Base-by-base conservation (phyloP, 2,329 filamentous ascomycete species). In the Coniochaeta prunicola region DNA sequence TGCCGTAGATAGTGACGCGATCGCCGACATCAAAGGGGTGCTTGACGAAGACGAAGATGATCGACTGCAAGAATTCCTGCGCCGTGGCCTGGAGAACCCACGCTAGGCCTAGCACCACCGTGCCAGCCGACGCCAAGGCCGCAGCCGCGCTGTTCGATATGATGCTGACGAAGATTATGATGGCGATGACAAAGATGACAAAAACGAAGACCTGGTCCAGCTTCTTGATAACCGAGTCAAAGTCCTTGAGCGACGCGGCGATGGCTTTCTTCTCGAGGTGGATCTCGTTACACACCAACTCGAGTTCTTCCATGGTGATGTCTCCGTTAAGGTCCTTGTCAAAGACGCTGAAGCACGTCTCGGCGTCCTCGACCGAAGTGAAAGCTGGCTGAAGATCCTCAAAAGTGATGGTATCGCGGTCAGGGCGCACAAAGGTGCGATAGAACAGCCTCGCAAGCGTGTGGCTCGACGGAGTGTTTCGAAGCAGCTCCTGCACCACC, bases 281-380 rank as follows among this genome's bases (percentile, higher is more conserved):
- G 64, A 97, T 94, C 69, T 97, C 93, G 57, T 96, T 92, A 73
- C 91, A 96, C 26, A 96, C 92, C 24, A 90, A 86, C 72, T 97
- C 92, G 24, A 97, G 83, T 70, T 97, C 93, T 67, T 96, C 91
- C 84, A 96, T 92, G 0, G 90, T 96, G 56, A 97, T 96, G 68
- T 97, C 93, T 4, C 92, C 93, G 63, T 97, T 97, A 77, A 97
- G 85, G 67, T 97, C 93, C 69, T 94, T 96, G 75, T 97, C 93
- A 65, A 97, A 97, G 79, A 97, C 92, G 65, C 81, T 80, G 67
- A 97, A 97, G 0, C 92, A 92, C 2, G 89, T 89, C 58, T 94
- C 89, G 0, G 92, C 91, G 69, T 97, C 93, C 15, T 97, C 92
- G 19, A 88, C 82, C 26, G 87, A 89, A 10, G 88, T 82, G 66